A percentile compares a stretch with the other conserved stretches of the same genome.
Evolutionary conservation across 23 red algal genomes (phyloP).

Genomic region (Agarophyton chilense): DNA sequence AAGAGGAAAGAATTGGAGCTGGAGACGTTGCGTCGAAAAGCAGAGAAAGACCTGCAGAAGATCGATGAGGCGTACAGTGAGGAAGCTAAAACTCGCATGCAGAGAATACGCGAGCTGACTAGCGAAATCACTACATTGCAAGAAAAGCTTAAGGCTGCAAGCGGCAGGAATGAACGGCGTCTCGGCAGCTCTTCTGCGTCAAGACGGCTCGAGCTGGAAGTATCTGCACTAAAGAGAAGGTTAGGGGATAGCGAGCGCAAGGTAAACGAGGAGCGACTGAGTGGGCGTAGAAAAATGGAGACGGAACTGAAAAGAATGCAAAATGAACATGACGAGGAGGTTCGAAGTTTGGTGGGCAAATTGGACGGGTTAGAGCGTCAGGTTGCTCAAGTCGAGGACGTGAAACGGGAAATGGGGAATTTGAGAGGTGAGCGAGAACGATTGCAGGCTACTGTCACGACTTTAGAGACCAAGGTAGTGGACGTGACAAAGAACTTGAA

Average conservation of each 20-base stretch:
- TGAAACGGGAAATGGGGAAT: not conserved
- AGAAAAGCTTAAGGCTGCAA: conserved; percentile 34
- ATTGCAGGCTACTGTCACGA: not conserved
- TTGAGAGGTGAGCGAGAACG: conserved; percentile 6
- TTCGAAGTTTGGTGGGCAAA: conserved; percentile 13
- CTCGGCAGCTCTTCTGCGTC: not conserved
- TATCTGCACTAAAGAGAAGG: conserved; percentile 16
- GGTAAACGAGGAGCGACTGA: conserved; percentile 31
- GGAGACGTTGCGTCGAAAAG: conserved; percentile 20
- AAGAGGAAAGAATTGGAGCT: conserved; percentile 34
- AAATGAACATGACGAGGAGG: conserved; percentile 20
- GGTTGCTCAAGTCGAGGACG: not conserved
- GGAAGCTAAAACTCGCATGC: conserved; percentile 13
- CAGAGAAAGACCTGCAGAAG: conserved; percentile 36
- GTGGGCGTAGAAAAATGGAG: conserved; percentile 32
- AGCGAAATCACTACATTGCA: conserved; percentile 21
- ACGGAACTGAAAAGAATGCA: conserved; percentile 22
- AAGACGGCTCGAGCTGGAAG: conserved; percentile 31
- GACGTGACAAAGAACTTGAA: conserved; percentile 9
- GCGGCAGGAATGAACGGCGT: not conserved
- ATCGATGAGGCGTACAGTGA: conserved; percentile 38
- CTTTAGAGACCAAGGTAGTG: not conserved
- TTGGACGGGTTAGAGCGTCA: not conserved
- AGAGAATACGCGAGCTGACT: conserved; percentile 28
- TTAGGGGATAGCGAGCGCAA: conserved; percentile 46